Evolutionary conservation across 208 protist species (phyloP).

Genomic region (Crithidia acanthocephali): DNA sequence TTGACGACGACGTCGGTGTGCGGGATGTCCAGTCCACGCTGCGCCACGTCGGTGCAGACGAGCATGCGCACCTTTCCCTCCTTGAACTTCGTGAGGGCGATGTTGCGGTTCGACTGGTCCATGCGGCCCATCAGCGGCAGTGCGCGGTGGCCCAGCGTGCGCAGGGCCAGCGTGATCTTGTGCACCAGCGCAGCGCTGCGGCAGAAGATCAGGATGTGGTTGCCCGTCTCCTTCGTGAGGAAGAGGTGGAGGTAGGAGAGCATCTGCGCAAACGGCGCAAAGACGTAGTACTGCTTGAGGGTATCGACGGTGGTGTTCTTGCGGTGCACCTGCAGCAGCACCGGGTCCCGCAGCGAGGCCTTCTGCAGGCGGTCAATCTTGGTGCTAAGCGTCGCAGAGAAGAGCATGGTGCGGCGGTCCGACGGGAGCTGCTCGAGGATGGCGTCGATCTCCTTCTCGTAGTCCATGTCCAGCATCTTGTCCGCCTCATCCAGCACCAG

Average conservation of each 20-base stretch:
- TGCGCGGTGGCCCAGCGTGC: slow-evolving; percentile 88
- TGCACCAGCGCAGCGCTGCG: slow-evolving; percentile 90
- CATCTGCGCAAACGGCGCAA: slow-evolving; percentile 96
- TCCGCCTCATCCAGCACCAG: slow-evolving; percentile 99
- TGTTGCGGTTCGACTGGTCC: slow-evolving; percentile 91
- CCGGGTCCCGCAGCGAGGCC: slow-evolving; percentile 96
- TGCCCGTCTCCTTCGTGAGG: slow-evolving; percentile 88
- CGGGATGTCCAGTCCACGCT: slow-evolving; percentile 98
- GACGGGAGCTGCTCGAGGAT: slow-evolving; percentile 94
- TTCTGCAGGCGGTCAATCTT: slow-evolving; percentile 98
- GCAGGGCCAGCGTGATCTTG: slow-evolving; percentile 90
- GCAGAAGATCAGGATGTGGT: slow-evolving; percentile 94
- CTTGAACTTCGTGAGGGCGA: slow-evolving; percentile 91
- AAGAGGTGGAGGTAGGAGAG: slow-evolving; percentile 89
- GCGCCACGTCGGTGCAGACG: slow-evolving; percentile 94
- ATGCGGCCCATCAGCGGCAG: slow-evolving; percentile 94
- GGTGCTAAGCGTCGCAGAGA: slow-evolving; percentile 98
- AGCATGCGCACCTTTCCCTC: slow-evolving; percentile 91
- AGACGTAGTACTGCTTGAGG: slow-evolving; percentile 97
- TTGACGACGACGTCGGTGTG: slow-evolving; percentile 98
- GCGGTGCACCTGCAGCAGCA: slow-evolving; percentile 95
- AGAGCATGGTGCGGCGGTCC: slow-evolving; percentile 96
- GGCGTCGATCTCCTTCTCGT: slow-evolving; percentile 98
- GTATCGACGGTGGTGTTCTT: slow-evolving; percentile 98
- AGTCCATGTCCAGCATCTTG: slow-evolving; percentile 98